Conservation (phyloP, 495 filamentous ascomycete species). For the Hypoxylon fuscum region DNA sequence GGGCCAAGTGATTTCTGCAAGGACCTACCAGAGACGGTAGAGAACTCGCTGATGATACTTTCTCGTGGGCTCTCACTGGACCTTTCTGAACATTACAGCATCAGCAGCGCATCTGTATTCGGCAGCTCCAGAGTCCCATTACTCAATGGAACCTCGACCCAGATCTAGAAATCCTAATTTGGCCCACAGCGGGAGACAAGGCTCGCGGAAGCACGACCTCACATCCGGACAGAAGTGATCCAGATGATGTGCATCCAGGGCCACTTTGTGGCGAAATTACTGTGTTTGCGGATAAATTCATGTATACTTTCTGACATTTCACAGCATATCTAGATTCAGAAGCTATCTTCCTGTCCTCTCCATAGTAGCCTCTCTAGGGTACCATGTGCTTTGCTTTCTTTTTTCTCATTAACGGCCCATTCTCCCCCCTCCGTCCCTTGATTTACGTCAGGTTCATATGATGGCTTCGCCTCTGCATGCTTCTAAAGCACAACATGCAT, state of each 20-base stretch:
- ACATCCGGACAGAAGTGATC: slow-evolving; percentile 42
- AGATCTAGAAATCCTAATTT: slow-evolving; percentile 44
- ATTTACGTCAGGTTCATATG: slow-evolving; percentile 40
- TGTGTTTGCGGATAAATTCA: slow-evolving; percentile 43
- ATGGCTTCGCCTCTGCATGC: slow-evolving; percentile 29
- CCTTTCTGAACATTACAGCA: slow-evolving; percentile 14
- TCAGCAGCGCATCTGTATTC: slow-evolving; percentile 35
- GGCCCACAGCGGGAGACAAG: slow-evolving; percentile 44
- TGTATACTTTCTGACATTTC: slow-evolving; percentile 29
- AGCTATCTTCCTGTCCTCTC: slow-evolving; percentile 28
- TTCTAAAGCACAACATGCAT: slow-evolving; percentile 40
- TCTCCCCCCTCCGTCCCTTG: slow-evolving; percentile 22
- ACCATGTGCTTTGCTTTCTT: slow-evolving; percentile 9
- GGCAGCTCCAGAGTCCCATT: slow-evolving; percentile 44
- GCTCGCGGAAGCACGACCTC: slow-evolving; percentile 42
- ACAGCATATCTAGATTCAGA: slow-evolving; percentile 37
- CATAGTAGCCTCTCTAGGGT: slow-evolving; percentile 22
- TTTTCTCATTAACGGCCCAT: slow-evolving; percentile 14
- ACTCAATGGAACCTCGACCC: slow-evolving; percentile 42
- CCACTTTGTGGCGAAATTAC: slow-evolving; percentile 43
- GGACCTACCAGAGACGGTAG: slow-evolving; percentile 32
- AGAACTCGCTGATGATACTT: slow-evolving; percentile 22
- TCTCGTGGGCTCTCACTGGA: not conserved
- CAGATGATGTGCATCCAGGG: slow-evolving; percentile 44
- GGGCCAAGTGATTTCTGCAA: slow-evolving; percentile 25